These are phyloP conservation scores for Lactuca sativa DNA, from an alignment of 129 eudicot species.

Conservation along the genomic window DNA sequence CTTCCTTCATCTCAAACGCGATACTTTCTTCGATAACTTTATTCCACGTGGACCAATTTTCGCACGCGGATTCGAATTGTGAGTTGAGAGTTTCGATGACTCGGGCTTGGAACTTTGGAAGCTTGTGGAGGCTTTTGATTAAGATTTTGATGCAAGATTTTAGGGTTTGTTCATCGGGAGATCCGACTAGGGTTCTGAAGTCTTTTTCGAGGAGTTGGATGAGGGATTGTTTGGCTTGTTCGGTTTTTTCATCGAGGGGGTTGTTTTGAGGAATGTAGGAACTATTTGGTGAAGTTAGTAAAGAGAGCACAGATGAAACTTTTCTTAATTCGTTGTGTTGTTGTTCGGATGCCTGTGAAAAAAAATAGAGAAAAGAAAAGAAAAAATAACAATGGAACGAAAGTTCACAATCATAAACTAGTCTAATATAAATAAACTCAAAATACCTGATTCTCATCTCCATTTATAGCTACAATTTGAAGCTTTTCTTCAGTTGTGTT, in stretches of 20 bases:
- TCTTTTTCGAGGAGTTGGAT: conserved; percentile 22
- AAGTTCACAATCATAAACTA: too few species aligned
- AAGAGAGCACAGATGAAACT: conserved; percentile 35
- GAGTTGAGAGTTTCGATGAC: conserved; percentile 25
- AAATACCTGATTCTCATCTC: conserved; percentile 19
- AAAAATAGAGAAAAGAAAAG: neutral
- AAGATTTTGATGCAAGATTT: conserved; percentile 23
- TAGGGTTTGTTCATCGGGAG: conserved; percentile 28
- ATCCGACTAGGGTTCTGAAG: conserved; percentile 24
- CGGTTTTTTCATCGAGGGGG: conserved; percentile 37
- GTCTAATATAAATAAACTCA: too few species aligned
- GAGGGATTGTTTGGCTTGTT: conserved; percentile 31
- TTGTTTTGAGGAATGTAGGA: conserved; percentile 27
- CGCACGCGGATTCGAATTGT: conserved; percentile 30
- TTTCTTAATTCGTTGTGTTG: conserved; percentile 20
- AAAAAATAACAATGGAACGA: neutral
- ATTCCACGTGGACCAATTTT: conserved; percentile 22
- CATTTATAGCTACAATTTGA: conserved; percentile 26
- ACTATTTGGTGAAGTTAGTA: conserved; percentile 29
- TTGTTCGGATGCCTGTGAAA: neutral
- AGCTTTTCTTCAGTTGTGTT: conserved; percentile 20
- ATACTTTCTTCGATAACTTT: conserved; percentile 5
- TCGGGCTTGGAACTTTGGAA: conserved; percentile 33
- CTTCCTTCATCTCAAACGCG: conserved; percentile 17
- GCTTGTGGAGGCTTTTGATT: conserved; percentile 30